These are phyloP conservation scores for Pharnaceum exiguum DNA, from an alignment of 148 eudicot species.

Conservation along the genomic window DNA sequence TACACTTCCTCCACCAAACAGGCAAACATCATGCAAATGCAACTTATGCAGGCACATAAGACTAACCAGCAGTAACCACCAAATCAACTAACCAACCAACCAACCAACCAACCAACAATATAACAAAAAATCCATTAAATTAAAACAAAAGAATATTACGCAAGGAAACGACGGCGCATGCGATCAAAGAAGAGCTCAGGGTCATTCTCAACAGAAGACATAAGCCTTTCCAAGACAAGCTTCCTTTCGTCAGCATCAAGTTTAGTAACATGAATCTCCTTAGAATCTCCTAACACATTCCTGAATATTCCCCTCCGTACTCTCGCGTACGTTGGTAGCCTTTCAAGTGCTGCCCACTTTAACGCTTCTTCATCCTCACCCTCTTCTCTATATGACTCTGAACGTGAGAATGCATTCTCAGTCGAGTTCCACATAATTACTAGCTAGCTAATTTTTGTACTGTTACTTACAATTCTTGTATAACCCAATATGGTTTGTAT, in stretches of 20 bases:
- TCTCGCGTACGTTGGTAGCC: slow-evolving; percentile 76
- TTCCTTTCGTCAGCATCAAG: slow-evolving; percentile 53
- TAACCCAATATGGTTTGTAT: no score
- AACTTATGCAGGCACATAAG: no score
- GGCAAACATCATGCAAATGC: no score
- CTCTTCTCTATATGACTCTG: slow-evolving; percentile 65
- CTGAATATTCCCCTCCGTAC: slow-evolving; percentile 67
- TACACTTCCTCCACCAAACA: no score
- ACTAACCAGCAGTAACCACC: not conserved
- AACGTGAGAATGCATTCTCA: slow-evolving; percentile 59
- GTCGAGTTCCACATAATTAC: slow-evolving; percentile 71
- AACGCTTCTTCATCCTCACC: slow-evolving; percentile 82
- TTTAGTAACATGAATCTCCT: slow-evolving; percentile 57
- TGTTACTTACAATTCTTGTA: no score
- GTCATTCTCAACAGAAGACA: slow-evolving; percentile 55
- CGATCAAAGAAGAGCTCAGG: slow-evolving; percentile 63
- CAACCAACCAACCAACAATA: not conserved
- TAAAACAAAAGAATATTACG: slow-evolving; percentile 25
- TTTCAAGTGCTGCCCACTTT: slow-evolving; percentile 91
- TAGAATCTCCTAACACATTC: slow-evolving; percentile 50
- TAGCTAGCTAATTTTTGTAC: no score
- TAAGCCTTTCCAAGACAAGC: slow-evolving; percentile 64
- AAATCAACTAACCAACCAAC: not conserved
- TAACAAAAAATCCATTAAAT: not conserved
- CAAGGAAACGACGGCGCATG: slow-evolving; percentile 71